These are phyloP conservation scores for Pinus tabuliformis DNA, from an alignment of 75 land plant species.

Conservation along the genomic window DNA sequence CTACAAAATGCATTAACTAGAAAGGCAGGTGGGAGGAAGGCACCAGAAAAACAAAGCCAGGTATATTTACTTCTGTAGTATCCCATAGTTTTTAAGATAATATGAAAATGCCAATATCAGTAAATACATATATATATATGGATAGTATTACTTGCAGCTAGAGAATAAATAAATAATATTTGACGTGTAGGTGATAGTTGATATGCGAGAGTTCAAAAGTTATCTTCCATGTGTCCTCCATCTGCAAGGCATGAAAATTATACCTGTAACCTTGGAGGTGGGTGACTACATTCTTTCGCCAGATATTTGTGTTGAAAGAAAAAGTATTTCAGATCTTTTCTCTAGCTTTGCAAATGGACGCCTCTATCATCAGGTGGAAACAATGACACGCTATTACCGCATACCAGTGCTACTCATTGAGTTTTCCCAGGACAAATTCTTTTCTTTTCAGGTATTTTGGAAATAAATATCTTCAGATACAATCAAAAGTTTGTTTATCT, in stretches of 20 bases:
- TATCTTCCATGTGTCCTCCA: slow-evolving; percentile 98
- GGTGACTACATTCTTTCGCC: slow-evolving; percentile 99
- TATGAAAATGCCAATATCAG: not conserved
- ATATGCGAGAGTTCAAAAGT: slow-evolving; percentile 97
- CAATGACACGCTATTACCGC: slow-evolving; percentile 86
- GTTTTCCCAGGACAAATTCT: slow-evolving; percentile 97
- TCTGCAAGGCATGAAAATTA: slow-evolving; percentile 90
- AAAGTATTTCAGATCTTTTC: slow-evolving; percentile 89
- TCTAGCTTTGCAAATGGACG: slow-evolving; percentile 92
- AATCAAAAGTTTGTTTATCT: not conserved
- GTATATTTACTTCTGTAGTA: slow-evolving; percentile 21
- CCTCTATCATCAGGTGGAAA: slow-evolving; percentile 96
- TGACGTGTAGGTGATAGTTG: slow-evolving; percentile 82
- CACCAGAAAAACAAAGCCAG: slow-evolving; percentile 82
- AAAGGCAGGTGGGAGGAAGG: slow-evolving; percentile 95
- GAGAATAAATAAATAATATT: not conserved
- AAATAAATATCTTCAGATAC: too few species aligned
- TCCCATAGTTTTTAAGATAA: not conserved
- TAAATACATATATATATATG: not conserved
- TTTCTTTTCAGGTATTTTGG: slow-evolving; percentile 90
- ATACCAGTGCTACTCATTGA: slow-evolving; percentile 98
- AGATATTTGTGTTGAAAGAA: slow-evolving; percentile 93
- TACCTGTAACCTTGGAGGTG: slow-evolving; percentile 94
- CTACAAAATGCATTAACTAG: slow-evolving; percentile 67
- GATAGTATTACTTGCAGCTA: not conserved